Evolutionary conservation across 805 yeast species (phyloP), one percentile per base, ranked within the genome.

Genomic region (Starmerella bombi): DNA sequence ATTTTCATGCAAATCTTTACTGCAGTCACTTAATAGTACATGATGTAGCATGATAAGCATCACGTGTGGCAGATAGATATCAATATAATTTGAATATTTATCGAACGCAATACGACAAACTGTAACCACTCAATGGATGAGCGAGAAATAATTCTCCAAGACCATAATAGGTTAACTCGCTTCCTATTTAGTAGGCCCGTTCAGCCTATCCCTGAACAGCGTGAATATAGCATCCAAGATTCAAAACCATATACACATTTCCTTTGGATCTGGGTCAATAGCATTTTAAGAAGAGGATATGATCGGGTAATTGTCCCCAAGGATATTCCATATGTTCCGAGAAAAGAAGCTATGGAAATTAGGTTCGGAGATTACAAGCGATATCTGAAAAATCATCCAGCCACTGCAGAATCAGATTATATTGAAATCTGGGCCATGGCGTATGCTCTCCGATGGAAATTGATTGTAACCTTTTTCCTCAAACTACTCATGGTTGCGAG

Each of bases 211-310:
- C 58, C 57, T 0, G 38, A 38, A 1, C 27, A 34, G 23, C 44
- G 55, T 1, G 40, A 25, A n/a, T 25, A 15, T 6, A 41, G 37
- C 30, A 45, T 48, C 1, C 50, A 46, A 17, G 47, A 40, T 10
- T 30, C 48, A 6, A 67, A 64, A 34, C 17, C 54, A 8, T 40
- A 71, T 12, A 63, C 67, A 21, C 58, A 57, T 40, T 34, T 65
- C 0, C 62, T 66, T 44, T 75, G 74, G 58, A 59, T 66, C 62
- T 75, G 80, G 78, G 46, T 75, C 40, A 47, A 51, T 20, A 75
- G 75, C 0, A 49, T 74, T 37, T 56, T 75, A 61, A 49, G 53
- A 4, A 33, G 41, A 2, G 55, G 58, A n/a, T 51, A 41, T 25
- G 48, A 49, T 20, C 43, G 54, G 1, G 44, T 46, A 8, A 34